Percentiles rank a stretch among this genome's conserved stretches.
phyloP scores from a whole-genome alignment of 192 early-diverging fungal species.

The Dissophora globulifera region DNA sequence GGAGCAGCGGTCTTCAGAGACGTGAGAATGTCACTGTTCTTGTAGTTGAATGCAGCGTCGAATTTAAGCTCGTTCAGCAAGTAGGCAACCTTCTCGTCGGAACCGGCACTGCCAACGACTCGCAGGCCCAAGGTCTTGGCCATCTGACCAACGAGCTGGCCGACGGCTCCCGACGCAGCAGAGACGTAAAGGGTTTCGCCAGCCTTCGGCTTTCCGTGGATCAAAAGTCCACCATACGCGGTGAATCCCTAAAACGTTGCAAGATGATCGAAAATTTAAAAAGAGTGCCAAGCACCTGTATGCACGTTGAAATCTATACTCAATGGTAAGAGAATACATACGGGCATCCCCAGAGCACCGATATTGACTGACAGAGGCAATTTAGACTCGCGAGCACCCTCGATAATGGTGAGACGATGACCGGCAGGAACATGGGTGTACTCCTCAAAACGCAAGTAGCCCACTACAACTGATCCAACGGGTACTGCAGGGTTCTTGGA shows the following conservation, averaged over 20 bases:
- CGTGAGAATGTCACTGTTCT: constrained; percentile 40
- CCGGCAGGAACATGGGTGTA: constrained; percentile 57
- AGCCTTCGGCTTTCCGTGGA: constrained; percentile 74
- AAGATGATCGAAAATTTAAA: background rate
- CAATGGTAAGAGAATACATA: too few species aligned
- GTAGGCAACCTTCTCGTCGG: constrained; percentile 83
- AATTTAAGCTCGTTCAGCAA: constrained; percentile 74
- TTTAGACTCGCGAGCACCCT: constrained; percentile 47
- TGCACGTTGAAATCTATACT: too few species aligned
- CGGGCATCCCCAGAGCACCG: constrained; percentile 84
- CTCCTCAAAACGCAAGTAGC: constrained; percentile 63
- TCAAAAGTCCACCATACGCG: constrained; percentile 56
- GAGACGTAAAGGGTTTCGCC: constrained; percentile 89
- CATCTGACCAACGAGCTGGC: constrained; percentile 79
- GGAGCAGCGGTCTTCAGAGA: background rate
- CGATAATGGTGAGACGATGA: constrained; percentile 40
- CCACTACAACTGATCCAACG: constrained; percentile 71
- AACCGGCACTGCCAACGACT: constrained; percentile 86
- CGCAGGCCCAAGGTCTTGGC: constrained; percentile 74
- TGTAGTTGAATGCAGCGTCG: constrained; percentile 95
- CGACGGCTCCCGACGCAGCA: constrained; percentile 85
- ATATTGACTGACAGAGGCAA: constrained; percentile 68
- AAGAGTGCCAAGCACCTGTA: too few species aligned
- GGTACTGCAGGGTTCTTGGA: constrained; percentile 62
- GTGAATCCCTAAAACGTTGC: constrained; percentile 15